phyloP scores from a whole-genome alignment of 2,329 filamentous ascomycete species.

The Chalara sp. region DNA sequence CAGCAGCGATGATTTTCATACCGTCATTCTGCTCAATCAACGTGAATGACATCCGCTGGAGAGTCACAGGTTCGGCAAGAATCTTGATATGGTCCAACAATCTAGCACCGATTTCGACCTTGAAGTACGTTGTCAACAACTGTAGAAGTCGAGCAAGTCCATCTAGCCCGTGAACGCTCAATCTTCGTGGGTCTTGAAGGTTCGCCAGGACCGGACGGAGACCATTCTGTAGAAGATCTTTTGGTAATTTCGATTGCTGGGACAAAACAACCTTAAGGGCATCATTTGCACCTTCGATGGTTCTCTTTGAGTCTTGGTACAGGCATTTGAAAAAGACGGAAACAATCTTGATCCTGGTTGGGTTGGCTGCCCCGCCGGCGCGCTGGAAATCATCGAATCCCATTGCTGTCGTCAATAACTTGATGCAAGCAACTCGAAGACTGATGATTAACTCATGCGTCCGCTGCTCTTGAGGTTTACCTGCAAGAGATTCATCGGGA shows the following conservation, averaged over 20 bases:
- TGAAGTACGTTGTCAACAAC: conserved; percentile 95
- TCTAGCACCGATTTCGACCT: conserved; percentile 90
- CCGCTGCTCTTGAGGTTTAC: conserved; percentile 89
- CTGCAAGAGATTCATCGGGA: conserved; percentile 83
- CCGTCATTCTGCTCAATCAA: conserved; percentile 87
- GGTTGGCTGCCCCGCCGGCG: conserved; percentile 40
- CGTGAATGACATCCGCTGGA: conserved; percentile 90
- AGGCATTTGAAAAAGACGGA: conserved; percentile 97
- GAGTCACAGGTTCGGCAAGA: conserved; percentile 70
- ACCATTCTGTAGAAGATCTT: conserved; percentile 90
- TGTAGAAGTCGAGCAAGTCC: conserved; percentile 85
- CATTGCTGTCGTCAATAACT: conserved; percentile 88
- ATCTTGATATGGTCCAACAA: conserved; percentile 91
- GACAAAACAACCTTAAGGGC: conserved; percentile 82
- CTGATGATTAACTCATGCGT: conserved; percentile 94
- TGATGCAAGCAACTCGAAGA: conserved; percentile 87
- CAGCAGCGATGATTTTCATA: conserved; percentile 92
- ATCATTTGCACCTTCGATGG: conserved; percentile 88
- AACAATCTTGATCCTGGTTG: conserved; percentile 67
- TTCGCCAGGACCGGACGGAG: conserved; percentile 94
- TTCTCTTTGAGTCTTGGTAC: conserved; percentile 86
- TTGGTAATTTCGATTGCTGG: conserved; percentile 85
- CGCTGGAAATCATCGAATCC: conserved; percentile 73
- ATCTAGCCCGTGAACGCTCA: conserved; percentile 84
- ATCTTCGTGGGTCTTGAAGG: conserved; percentile 83